Evolutionary conservation across 306 rosid species (phyloP), one percentile per base, ranked within the genome.

Genomic region (Mimosa bimucronata): DNA sequence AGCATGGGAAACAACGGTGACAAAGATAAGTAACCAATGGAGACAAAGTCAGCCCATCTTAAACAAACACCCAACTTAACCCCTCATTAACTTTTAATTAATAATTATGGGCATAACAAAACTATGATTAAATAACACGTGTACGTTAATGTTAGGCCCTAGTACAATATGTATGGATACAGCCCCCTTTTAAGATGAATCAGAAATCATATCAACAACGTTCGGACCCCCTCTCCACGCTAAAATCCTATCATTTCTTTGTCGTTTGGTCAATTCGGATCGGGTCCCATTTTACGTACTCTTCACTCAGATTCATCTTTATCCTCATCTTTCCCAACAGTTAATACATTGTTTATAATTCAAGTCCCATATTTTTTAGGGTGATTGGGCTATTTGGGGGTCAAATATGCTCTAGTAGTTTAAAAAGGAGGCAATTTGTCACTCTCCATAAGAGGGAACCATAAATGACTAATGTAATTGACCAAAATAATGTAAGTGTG

Each of bases 41-140:
- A 2, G 1, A 69, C 48, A 76, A 82, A 84, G 91, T 89, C 85
- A 80, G 50, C 85, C 77, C 9, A 8, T 38, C n/a, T n/a, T n/a
- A n/a, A 19, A 81, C 60, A 60, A 50, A 52, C 13, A 62, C 37
- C 21, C 15, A 48, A 29, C 21, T 68, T 10, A 28, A 67, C 31
- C 45, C 60, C 14, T 6, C 2, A n/a, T 65, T 26, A 30, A 65
- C 18, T 75, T 55, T 55, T 55, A 55, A 55, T 55, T n/a, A 55
- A 12, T 1, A 6, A 3, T 38, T 78, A 41, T 37, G 64, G 26
- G 53, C 55, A 45, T 55, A 13, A 65, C 34, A 66, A 77, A 37
- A 37, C 30, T 6, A 25, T 23, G 6, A 25, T 53, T 60, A 67
- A 75, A 18, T 6, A 4, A 70, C 16, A 58, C 12, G n/a, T 57